phyloP scores from a whole-genome alignment of 1,284 basidiomycete species.

The Trametes versicolor region DNA sequence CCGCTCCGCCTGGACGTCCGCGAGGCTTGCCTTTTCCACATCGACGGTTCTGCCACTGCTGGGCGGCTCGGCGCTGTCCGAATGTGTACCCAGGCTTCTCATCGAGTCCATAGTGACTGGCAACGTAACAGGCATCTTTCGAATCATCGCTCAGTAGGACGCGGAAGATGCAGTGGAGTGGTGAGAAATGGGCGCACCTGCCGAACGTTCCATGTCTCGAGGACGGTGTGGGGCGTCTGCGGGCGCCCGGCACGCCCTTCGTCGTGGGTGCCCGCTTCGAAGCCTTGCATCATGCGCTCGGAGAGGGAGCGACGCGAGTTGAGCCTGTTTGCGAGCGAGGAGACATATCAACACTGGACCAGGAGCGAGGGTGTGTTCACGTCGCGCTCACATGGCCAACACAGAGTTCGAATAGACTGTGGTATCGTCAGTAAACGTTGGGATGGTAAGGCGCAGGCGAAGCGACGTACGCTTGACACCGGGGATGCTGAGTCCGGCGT shows the following conservation, averaged over 20 bases:
- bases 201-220: not conserved
- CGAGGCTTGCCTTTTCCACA: not conserved
- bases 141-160: not conserved
- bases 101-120: not conserved
- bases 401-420: slow-evolving; percentile 27
- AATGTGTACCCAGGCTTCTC: not conserved
- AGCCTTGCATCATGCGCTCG: slow-evolving; percentile 1
- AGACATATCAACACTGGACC: no score
- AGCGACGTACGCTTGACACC: slow-evolving; percentile 16
- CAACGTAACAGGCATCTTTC: not conserved
- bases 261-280: not conserved
- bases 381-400: slow-evolving; percentile 18
- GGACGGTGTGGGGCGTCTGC: not conserved
- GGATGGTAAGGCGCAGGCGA: not conserved
- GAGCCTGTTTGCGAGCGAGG: not conserved
- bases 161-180: not conserved
- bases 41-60: not conserved
- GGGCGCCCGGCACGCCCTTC: not conserved
- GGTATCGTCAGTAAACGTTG: not conserved
- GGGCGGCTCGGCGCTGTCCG: not conserved
- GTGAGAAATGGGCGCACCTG: not conserved
- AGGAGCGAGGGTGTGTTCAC: not conserved
- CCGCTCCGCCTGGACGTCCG: not conserved
- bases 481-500: slow-evolving; percentile 14
- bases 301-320: slow-evolving; percentile 5